Evolutionary conservation across 176 grass and related monocot species (phyloP), one percentile per base, ranked within the genome.

Genomic region (Avena insularis): DNA sequence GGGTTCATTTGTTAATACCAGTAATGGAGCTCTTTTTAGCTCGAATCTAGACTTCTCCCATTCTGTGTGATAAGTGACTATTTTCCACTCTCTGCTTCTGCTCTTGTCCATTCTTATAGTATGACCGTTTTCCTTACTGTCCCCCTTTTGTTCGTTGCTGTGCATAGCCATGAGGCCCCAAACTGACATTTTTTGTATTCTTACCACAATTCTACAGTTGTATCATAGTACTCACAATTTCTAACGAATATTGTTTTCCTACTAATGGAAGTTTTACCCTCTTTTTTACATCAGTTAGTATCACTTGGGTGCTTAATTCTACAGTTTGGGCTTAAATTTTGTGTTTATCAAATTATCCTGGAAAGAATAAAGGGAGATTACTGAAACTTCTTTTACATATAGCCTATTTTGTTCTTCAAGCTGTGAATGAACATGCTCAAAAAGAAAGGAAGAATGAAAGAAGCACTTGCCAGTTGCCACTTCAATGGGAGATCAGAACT

Each of bases 91-190:
- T 84, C 71, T 63, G 43, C 6, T 80, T 85, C 64, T 48, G 12
- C 66, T 19, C 27, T 50, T 75, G 59, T 57, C 48, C 19, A 80
- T 75, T 81, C 27, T 91, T 56, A 58, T 53, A 76, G 17, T 46
- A 50, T 80, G 62, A 63, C 16, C 67, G 61, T 88, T 93, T 82
- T 78, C 20, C 35, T 59, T 67, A 45, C 19, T 73, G 55, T 53
- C 25, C 12, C 4, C 61, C 38, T 85, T 85, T 91, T 78, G 69
- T 90, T 84, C 67, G 80, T 93, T 86, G 15, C 57, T 85, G 87
- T 87, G 90, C 58, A 93, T 86, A 92, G 16, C 81, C 63, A 81
- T 19, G 62, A 85, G 66, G 50, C 48, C 38, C 56, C 79, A n/a
- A 33, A 59, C 66, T 78, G 71, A 83, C 83, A 63, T 25, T 72